These are phyloP conservation scores for Vaccinium myrtillus DNA, from an alignment of 148 eudicot species.

Conservation along the genomic window DNA sequence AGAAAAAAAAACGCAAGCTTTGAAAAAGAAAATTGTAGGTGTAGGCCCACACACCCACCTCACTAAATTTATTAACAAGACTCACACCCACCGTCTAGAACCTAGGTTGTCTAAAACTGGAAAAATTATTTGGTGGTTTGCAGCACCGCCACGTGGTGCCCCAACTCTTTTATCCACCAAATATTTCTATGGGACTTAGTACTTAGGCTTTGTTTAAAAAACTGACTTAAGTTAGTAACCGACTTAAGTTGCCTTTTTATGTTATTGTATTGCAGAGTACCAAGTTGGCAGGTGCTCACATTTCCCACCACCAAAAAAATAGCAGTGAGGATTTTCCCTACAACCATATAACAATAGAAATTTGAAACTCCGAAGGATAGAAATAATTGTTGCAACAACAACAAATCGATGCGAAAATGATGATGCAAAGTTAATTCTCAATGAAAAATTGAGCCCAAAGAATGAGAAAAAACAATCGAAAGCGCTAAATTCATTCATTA, in stretches of 20 bases:
- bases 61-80: not conserved
- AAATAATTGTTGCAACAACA: not conserved
- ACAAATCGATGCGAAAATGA: not conserved
- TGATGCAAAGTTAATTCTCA: slow-evolving; percentile 17
- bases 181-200: too few species aligned
- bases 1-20: not conserved
- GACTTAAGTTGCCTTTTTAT: too few species aligned
- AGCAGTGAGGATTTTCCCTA: not conserved
- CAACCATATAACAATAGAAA: not conserved
- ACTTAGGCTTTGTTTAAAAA: too few species aligned
- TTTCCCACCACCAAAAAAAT: not conserved
- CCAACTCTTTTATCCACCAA: too few species aligned
- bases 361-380: not conserved
- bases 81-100: not conserved
- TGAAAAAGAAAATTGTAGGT: not conserved
- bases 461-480: slow-evolving; percentile 24
- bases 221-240: too few species aligned
- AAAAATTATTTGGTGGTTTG: too few species aligned
- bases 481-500: not conserved
- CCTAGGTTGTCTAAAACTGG: not conserved
- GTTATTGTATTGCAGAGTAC: not conserved
- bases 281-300: not conserved
- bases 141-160: too few species aligned
- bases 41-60: not conserved
- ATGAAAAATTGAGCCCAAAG: slow-evolving; percentile 20